A percentile compares a stretch with the other conserved stretches of the same genome.
Conservation (phyloP, 306 rosid species). For the Dryas drummondii region DNA sequence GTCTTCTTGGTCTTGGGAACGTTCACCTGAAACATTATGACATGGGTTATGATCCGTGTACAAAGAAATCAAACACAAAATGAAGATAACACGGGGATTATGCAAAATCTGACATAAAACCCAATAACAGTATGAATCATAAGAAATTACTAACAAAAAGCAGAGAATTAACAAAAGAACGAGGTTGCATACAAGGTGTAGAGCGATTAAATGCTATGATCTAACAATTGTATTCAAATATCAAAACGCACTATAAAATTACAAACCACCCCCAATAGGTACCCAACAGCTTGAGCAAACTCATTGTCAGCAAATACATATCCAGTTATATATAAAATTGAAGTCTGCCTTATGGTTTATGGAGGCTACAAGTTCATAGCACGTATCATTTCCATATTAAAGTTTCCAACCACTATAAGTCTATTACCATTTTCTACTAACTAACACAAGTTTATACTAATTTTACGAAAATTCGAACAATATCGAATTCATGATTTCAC, state of each 20-base stretch:
- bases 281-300: background rate
- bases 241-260: background rate
- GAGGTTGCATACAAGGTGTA: background rate
- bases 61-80: background rate
- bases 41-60: background rate
- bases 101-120: background rate
- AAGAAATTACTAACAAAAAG: background rate
- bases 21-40: constrained; percentile 32
- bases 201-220: background rate
- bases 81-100: background rate
- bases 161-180: background rate
- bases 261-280: background rate
- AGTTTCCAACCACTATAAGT: too few species aligned
- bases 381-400: too few species aligned
- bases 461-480: background rate
- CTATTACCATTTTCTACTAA: background rate
- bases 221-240: background rate
- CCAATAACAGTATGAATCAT: background rate
- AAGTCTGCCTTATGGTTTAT: too few species aligned
- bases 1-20: constrained; percentile 52
- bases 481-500: background rate
- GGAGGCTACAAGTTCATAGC: too few species aligned
- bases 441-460: background rate
- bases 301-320: background rate
- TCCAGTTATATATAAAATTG: too few species aligned